Base-by-base conservation (phyloP, 441 rosid genomes). In the Aquilaria agallochum region DNA sequence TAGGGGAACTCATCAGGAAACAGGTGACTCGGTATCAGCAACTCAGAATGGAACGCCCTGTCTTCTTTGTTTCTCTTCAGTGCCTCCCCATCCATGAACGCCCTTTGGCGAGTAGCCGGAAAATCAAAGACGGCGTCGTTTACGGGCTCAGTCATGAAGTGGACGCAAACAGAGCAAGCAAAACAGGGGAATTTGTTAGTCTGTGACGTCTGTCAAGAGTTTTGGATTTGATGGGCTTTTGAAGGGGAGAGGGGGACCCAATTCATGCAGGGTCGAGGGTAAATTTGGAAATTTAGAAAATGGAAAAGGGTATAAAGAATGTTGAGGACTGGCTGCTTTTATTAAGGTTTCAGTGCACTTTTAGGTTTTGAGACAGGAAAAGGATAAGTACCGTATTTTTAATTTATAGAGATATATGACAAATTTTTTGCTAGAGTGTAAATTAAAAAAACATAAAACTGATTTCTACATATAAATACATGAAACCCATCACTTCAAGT, bases 1-100 rank as follows among this genome's bases (percentile, higher is more conserved):
- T 87, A 88, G 8, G 95, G 96, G 56, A 93, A 88, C 84, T 93
- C 98, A 33, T 66, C 55, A 0, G 97, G 96, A 65, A 88, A 87
- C 64, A 63, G 47, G 51, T 76, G 74, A 50, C 67, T 64, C 20
- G 82, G 65, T 4, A 64, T 56, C 49, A 62, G 47, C 50, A 72
- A 60, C 73, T 68, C 83, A n/a, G 69, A 10, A 8, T 45, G 11
- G 7, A 66, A 48, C 2, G 14, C 73, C 9, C 31, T 44, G 27
- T 34, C 33, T 11, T 15, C 7, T 5, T 14, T 48, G 15, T 15
- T 6, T 34, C 55, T 63, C 14, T 32, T 20, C 1, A 60, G 61
- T 14, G 33, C 58, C 13, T 54, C 34, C 50, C 72, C 76, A 40
- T 70, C 75, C 72, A 77, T 50, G 42, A 48, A 0, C 2, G 70